These are phyloP conservation scores for Linderina pennispora DNA, from an alignment of 192 early-diverging fungal genomes.

Conservation along the genomic window DNA sequence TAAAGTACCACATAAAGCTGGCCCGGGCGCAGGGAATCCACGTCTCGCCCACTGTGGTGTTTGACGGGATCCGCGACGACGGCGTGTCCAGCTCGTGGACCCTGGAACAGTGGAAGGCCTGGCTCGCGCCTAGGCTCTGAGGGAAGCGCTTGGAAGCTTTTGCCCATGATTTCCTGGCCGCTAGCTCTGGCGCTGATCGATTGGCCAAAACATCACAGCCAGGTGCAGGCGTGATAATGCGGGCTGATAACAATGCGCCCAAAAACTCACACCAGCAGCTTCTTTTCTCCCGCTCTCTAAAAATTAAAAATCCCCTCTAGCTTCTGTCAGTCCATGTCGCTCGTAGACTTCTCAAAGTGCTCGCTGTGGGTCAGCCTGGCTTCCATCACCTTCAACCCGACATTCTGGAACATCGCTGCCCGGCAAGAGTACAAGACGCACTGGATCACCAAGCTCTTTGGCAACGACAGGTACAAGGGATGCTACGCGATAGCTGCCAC, in stretches of 20 bases:
- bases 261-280: too few relatives aligned
- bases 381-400: conserved; percentile 79
- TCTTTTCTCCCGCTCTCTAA: not conserved
- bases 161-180: not conserved
- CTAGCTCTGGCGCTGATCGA: too few relatives aligned
- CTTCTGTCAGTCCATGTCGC: not conserved
- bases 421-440: conserved; percentile 72
- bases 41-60: conserved; percentile 66
- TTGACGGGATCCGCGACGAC: conserved; percentile 61
- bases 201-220: too few relatives aligned
- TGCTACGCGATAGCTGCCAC: conserved; percentile 77
- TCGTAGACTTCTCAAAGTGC: conserved; percentile 59
- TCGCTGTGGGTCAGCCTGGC: conserved; percentile 63
- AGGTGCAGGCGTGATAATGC: too few relatives aligned
- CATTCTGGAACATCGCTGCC: conserved; percentile 87
- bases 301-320: too few relatives aligned
- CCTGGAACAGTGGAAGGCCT: conserved; percentile 59
- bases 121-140: conserved; percentile 36
- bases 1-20: conserved; percentile 63
- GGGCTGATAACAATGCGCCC: too few relatives aligned
- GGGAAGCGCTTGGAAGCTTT: not conserved
- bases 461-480: conserved; percentile 59
- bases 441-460: conserved; percentile 63
- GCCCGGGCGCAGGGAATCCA: conserved; percentile 70
- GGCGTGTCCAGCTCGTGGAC: conserved; percentile 64